Percentiles rank a stretch among this genome's conserved stretches.
Conservation (phyloP, 2,329 filamentous ascomycete genomes). For the Aspergillus latus region DNA sequence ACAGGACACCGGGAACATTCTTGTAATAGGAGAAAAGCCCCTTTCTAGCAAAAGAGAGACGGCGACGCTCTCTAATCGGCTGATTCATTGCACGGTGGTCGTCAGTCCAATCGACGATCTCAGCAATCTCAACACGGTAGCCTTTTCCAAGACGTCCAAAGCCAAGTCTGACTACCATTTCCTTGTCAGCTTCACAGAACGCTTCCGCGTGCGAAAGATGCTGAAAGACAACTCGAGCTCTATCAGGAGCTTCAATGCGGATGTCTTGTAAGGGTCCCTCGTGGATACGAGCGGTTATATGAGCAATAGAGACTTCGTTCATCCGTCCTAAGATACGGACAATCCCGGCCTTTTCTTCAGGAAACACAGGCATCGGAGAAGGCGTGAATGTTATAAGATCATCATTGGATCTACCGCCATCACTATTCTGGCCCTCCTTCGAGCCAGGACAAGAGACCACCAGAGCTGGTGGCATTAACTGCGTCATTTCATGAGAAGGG, state of each 20-base stretch:
- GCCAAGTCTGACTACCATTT: slow-evolving; percentile 28
- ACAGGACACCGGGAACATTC: slow-evolving; percentile 25
- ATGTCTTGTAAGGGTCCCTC: slow-evolving; percentile 44
- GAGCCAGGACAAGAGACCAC: slow-evolving; percentile 18
- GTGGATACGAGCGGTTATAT: slow-evolving; percentile 38
- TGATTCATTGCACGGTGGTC: slow-evolving; percentile 38
- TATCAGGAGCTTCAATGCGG: slow-evolving; percentile 31
- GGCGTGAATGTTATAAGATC: slow-evolving; percentile 10
- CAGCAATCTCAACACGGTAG: slow-evolving; percentile 30
- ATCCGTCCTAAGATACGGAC: slow-evolving; percentile 28
- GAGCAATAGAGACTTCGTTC: slow-evolving; percentile 27
- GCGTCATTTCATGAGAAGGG: slow-evolving; percentile 12
- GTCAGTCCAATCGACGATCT: slow-evolving; percentile 36
- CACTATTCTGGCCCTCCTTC: slow-evolving; percentile 20
- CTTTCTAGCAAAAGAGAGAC: slow-evolving; percentile 43
- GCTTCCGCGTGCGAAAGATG: slow-evolving; percentile 36
- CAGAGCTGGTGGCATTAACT: slow-evolving; percentile 21
- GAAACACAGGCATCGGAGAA: slow-evolving; percentile 13
- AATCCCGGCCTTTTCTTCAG: slow-evolving; percentile 31
- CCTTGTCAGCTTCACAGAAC: slow-evolving; percentile 35
- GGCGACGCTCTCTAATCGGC: slow-evolving; percentile 40
- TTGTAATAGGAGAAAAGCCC: slow-evolving; percentile 32
- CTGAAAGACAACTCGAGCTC: slow-evolving; percentile 41
- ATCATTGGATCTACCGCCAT: slow-evolving; percentile 7
- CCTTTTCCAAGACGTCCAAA: slow-evolving; percentile 35